Evolutionary conservation across 495 filamentous ascomycete genomes (phyloP).

Genomic region (Astrothelium subdiscretum): DNA sequence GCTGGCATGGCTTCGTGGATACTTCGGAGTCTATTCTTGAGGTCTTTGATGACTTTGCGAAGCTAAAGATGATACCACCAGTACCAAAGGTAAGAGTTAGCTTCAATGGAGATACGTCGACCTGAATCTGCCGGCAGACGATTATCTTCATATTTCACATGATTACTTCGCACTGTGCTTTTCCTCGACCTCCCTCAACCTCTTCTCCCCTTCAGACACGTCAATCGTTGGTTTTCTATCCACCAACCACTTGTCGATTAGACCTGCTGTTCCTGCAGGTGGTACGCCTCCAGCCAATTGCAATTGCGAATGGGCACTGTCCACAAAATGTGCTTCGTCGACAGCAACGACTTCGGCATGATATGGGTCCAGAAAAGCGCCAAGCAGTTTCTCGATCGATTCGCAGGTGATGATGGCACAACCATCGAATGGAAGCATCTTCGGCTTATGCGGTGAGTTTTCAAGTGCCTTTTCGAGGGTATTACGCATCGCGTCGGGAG

Average conservation of each 20-base stretch:
- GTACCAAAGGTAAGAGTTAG: conserved; percentile 18
- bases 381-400: not conserved
- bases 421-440: not conserved
- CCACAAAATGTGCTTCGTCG: not conserved
- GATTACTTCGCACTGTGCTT: not conserved
- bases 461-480: not conserved
- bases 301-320: not conserved
- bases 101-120: conserved; percentile 2
- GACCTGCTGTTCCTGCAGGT: not conserved
- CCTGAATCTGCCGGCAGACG: not conserved
- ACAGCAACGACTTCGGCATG: not conserved
- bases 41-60: conserved; percentile 23
- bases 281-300: not conserved
- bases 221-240: not conserved
- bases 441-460: not conserved
- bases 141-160: not conserved
- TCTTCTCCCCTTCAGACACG: not conserved
- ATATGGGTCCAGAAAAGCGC: not conserved
- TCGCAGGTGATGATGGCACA: not conserved
- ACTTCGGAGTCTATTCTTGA: conserved; percentile 28
- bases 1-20: conserved; percentile 34
- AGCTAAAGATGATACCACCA: conserved; percentile 28
- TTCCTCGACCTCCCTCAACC: not conserved
- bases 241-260: not conserved
- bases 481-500: not conserved